phyloP scores from a whole-genome alignment of 257 asterid species.

The Solanum lycopersicoides region DNA sequence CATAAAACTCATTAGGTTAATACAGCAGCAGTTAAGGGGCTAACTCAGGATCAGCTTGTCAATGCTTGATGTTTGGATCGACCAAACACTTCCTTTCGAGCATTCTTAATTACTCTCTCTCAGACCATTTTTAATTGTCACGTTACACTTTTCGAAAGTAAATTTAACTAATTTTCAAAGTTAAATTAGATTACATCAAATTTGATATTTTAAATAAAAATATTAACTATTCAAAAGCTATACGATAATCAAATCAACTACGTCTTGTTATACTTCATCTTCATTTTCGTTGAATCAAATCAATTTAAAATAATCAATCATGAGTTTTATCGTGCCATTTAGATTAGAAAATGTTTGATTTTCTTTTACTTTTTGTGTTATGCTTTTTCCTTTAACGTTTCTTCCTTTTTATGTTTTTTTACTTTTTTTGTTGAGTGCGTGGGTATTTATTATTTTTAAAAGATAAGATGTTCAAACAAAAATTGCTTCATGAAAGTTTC shows the following conservation, averaged over 20 bases:
- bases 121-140: no score
- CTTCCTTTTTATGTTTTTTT: neutral
- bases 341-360: neutral
- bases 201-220: no score
- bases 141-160: no score
- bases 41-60: no score
- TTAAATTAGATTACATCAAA: no score
- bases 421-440: neutral
- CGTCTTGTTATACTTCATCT: neutral
- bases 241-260: no score
- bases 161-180: no score
- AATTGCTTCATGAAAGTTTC: neutral
- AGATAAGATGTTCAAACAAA: neutral
- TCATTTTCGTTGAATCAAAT: neutral
- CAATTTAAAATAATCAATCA: neutral
- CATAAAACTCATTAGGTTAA: neutral
- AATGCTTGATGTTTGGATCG: constrained; percentile 34
- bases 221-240: no score
- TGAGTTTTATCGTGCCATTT: neutral
- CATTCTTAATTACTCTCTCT: neutral
- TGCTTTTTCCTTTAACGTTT: neutral
- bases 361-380: neutral
- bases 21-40: no score
- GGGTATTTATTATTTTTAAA: neutral
- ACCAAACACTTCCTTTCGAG: constrained; percentile 30